Conservation (phyloP, 805 yeast genomes). For the Candida coquimbonensis region DNA sequence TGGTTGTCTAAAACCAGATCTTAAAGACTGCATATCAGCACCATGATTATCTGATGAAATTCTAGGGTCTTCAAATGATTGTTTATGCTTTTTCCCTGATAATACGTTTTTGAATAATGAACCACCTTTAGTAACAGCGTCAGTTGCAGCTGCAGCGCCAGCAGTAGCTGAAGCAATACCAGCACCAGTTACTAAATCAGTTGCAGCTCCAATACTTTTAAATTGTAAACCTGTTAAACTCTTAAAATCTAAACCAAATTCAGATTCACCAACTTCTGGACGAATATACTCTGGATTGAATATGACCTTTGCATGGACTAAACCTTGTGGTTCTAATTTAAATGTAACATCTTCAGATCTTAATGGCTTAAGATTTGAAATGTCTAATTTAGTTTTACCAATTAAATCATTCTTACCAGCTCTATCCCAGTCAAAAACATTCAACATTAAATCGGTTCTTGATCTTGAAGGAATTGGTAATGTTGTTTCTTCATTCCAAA, state of each 20-base stretch:
- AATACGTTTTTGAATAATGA: constrained; percentile 29
- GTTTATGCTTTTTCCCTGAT: constrained; percentile 23
- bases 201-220: constrained; percentile 37
- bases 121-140: constrained; percentile 40
- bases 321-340: constrained; percentile 59
- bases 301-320: constrained; percentile 42
- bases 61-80: constrained; percentile 11
- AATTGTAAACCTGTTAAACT: constrained; percentile 40
- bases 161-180: constrained; percentile 39
- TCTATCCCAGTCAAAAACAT: constrained; percentile 72
- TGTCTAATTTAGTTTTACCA: constrained; percentile 46
- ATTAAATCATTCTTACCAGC: constrained; percentile 60
- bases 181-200: constrained; percentile 33
- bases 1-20: constrained; percentile 24
- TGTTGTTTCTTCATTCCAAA: constrained; percentile 63
- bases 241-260: constrained; percentile 35
- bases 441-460: constrained; percentile 40
- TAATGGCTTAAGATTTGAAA: constrained; percentile 40
- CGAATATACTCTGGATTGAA: constrained; percentile 63
- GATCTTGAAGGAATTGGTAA: constrained; percentile 60
- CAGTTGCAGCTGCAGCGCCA: constrained; percentile 28
- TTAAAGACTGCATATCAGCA: constrained; percentile 30
- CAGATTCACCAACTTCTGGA: constrained; percentile 43
- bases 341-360: constrained; percentile 39
- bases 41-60: constrained; percentile 11